Conservation (phyloP, 495 filamentous ascomycete genomes). For the Penicillium tannophilum region DNA sequence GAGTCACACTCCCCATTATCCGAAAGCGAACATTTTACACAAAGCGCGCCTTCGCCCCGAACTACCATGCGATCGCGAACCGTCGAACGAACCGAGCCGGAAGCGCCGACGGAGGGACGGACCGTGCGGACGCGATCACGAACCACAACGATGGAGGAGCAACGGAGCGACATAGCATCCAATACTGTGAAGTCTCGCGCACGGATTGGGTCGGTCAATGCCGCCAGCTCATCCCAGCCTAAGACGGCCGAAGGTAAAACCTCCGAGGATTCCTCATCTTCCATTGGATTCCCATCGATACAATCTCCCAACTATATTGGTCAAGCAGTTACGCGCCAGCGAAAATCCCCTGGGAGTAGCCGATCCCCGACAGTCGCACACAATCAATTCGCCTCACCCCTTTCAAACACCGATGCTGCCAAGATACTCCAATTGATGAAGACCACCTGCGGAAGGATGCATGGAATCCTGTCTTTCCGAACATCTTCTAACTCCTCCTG, state of each 20-base stretch:
- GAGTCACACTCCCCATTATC: slow-evolving; percentile 49
- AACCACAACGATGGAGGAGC: slow-evolving; percentile 53
- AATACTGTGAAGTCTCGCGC: slow-evolving; percentile 40
- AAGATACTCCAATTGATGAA: slow-evolving; percentile 60
- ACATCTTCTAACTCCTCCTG: slow-evolving; percentile 54
- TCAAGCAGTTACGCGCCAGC: slow-evolving; percentile 40
- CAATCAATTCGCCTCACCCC: slow-evolving; percentile 56
- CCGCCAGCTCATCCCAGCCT: slow-evolving; percentile 36
- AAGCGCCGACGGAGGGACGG: slow-evolving; percentile 34
- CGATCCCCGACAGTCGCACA: slow-evolving; percentile 31
- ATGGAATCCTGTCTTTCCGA: slow-evolving; percentile 57
- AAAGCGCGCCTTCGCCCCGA: slow-evolving; percentile 46
- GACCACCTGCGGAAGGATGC: slow-evolving; percentile 59
- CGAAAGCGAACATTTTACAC: slow-evolving; percentile 40
- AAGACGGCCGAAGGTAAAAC: slow-evolving; percentile 26
- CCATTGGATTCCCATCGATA: slow-evolving; percentile 57
- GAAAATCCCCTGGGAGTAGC: slow-evolving; percentile 43
- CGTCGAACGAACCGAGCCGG: slow-evolving; percentile 40
- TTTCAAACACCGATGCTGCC: slow-evolving; percentile 50
- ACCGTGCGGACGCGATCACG: slow-evolving; percentile 49
- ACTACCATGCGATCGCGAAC: slow-evolving; percentile 38
- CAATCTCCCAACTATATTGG: slow-evolving; percentile 43
- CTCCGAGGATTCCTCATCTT: slow-evolving; percentile 30
- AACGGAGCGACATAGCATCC: slow-evolving; percentile 44
- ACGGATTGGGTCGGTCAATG: slow-evolving; percentile 50